These are phyloP conservation scores for Annulohypoxylon nitens DNA, from an alignment of 495 filamentous ascomycete genomes.

Conservation along the genomic window DNA sequence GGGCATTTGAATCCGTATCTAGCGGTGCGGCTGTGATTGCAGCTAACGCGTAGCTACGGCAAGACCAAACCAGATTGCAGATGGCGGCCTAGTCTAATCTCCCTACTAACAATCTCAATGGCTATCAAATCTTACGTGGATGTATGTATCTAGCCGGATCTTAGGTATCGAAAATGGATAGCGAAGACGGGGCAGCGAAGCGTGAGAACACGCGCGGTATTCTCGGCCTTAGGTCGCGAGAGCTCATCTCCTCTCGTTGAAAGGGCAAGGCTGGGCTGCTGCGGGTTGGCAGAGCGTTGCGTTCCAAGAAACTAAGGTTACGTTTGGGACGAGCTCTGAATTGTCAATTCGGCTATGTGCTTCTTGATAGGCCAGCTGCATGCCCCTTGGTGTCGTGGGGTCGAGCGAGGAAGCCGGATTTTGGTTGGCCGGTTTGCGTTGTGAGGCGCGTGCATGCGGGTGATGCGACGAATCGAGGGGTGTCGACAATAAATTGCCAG, in stretches of 20 bases:
- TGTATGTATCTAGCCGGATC: neutral
- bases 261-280: constrained; percentile 18
- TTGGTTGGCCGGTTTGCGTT: constrained; percentile 30
- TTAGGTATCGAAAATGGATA: constrained; percentile 1
- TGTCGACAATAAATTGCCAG: neutral
- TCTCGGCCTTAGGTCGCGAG: constrained; percentile 11
- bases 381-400: constrained; percentile 39
- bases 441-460: constrained; percentile 42
- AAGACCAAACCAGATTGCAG: neutral
- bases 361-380: constrained; percentile 43
- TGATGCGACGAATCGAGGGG: constrained; percentile 19
- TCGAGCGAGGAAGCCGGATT: constrained; percentile 16
- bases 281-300: neutral
- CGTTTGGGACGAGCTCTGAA: constrained; percentile 11
- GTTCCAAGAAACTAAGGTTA: neutral
- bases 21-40: neutral
- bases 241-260: constrained; percentile 8
- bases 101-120: neutral
- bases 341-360: constrained; percentile 24
- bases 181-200: neutral
- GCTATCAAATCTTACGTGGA: neutral
- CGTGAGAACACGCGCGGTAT: neutral
- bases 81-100: neutral
- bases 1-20: neutral
- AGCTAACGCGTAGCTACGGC: neutral